Base-by-base conservation (phyloP, 164 flowering plant genomes). In the Berberis thunbergii region DNA sequence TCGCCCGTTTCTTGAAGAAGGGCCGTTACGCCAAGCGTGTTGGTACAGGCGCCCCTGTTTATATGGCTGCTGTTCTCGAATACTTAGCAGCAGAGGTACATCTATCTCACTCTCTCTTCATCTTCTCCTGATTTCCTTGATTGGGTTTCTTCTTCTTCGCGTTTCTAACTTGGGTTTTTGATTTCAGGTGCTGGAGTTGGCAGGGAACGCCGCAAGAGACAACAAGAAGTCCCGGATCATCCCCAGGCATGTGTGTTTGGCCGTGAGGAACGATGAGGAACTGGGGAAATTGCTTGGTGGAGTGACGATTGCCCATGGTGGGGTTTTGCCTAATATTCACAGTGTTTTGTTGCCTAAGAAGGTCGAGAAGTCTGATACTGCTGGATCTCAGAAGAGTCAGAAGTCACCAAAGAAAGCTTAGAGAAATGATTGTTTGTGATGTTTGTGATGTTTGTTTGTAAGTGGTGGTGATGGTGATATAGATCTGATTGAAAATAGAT, bases 21-120 rank as follows among this genome's bases (percentile, higher is more conserved):
- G 70, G 70, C 8, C 64, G 70, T 12, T 67, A 67, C n/a, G 59
- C 70, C 41, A 60, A 67, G 41, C 59, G 70, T 11, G 60, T 67
- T 40, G 70, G 70, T 9, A 61, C 46, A 38, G 64, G 70, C 43
- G 71, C 67, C 49, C 67, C 66, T 1, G 44, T 69, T 48, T 62
- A 69, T 12, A 43, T 69, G 9, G 57, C 67, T n/a, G 71, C 62
- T 1, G 66, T 69, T 62, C 66, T 69, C 10, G 67, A 69, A 43
- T 69, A 62, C 44, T 12, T 69, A 1, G 71, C 66, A 9, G 63
- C 63, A 1, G 71, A 63, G 71, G 67, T 57, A 63, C 12, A 9
- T 1, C 1, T 54, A 12, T 38, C 12, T 41, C 7, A 4, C 2
- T 12, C 2, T 41, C 4, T 49, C 41, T 41, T 58, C 3, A 0